Evolutionary conservation across 805 yeast genomes (phyloP).

Genomic region (Komagataella kurtzmanii): DNA sequence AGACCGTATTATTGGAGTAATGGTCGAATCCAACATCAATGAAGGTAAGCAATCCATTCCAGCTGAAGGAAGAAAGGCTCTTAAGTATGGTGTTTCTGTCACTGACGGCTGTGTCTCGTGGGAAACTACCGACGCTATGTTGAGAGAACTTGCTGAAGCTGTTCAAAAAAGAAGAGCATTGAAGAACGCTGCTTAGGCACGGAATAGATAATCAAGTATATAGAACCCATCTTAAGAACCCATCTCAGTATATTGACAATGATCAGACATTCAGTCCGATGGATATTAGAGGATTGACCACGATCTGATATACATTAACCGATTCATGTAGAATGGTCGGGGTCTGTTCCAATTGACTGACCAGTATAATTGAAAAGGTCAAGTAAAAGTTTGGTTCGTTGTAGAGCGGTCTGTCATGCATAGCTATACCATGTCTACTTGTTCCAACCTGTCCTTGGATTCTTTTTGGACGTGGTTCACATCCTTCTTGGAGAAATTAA

Average conservation of each 20-base stretch:
- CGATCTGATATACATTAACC: neutral
- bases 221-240: neutral
- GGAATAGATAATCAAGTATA: neutral
- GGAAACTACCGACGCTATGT: slow-evolving; percentile 68
- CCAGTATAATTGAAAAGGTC: neutral
- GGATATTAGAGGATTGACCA: neutral
- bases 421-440: no score
- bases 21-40: slow-evolving; percentile 87
- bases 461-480: no score
- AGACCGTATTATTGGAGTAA: slow-evolving; percentile 72
- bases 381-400: neutral
- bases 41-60: slow-evolving; percentile 94
- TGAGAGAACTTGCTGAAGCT: slow-evolving; percentile 62
- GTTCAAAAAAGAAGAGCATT: slow-evolving; percentile 60
- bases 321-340: neutral
- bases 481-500: no score
- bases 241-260: no score
- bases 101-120: slow-evolving; percentile 97
- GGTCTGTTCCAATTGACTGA: neutral
- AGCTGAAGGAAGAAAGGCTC: slow-evolving; percentile 52
- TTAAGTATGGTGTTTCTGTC: slow-evolving; percentile 87
- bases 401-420: no score
- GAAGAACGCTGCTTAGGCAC: slow-evolving; percentile 3
- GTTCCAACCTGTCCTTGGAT: no score
- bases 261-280: neutral